These are phyloP conservation scores for Naganishia albida DNA, from an alignment of 1,284 basidiomycete genomes.

Conservation along the genomic window DNA sequence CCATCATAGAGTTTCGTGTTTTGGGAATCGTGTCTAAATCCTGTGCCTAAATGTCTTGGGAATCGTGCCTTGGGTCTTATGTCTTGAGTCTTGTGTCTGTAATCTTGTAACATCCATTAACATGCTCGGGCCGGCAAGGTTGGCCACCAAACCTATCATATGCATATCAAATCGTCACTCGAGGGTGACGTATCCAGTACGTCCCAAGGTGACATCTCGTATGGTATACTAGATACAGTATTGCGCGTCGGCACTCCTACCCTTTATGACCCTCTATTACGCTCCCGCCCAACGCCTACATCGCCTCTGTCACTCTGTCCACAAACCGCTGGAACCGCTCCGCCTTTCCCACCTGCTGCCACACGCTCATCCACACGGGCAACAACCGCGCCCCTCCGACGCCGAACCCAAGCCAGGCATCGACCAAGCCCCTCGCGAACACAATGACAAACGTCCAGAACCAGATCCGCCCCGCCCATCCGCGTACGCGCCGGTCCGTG, in stretches of 20 bases:
- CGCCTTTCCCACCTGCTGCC: constrained; percentile 2
- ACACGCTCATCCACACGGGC: constrained; percentile 28
- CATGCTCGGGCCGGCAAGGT: too few relatives aligned
- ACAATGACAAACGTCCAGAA: constrained; percentile 40
- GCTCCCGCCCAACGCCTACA: neutral
- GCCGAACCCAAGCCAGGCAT: constrained; percentile 46
- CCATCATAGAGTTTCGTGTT: too few relatives aligned
- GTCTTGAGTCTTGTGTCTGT: too few relatives aligned
- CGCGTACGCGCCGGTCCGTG: constrained; percentile 46
- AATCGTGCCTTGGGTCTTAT: too few relatives aligned
- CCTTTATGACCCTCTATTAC: neutral
- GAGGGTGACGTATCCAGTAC: too few relatives aligned
- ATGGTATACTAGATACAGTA: neutral
- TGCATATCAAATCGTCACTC: too few relatives aligned
- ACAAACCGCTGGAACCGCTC: constrained; percentile 1
- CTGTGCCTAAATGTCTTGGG: too few relatives aligned
- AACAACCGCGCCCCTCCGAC: constrained; percentile 38
- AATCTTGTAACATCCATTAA: too few relatives aligned
- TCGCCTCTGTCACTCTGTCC: neutral
- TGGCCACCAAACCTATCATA: too few relatives aligned
- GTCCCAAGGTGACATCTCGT: too few relatives aligned
- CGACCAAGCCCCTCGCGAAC: constrained; percentile 37
- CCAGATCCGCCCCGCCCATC: constrained; percentile 47
- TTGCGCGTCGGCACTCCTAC: neutral
- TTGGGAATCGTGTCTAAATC: too few relatives aligned